A percentile compares a stretch with the other conserved stretches of the same genome.
Evolutionary conservation across 2,329 filamentous ascomycete species (phyloP).

Genomic region (Aspergillus novoparasiticus): DNA sequence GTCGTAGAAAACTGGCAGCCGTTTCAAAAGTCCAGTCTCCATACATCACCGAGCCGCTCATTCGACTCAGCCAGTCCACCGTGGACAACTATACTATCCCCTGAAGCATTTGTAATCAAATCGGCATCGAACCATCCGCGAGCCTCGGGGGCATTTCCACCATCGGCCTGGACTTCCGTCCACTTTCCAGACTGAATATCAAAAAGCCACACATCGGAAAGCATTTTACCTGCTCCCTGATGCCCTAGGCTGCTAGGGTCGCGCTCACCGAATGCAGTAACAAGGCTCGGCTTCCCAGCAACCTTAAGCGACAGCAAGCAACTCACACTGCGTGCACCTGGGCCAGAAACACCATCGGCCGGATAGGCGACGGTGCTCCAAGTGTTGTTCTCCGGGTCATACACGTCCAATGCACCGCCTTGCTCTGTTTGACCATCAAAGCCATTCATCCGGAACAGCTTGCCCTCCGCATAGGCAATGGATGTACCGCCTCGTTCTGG

Average conservation of each 20-base stretch:
- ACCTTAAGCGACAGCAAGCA: constrained; percentile 47
- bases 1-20: too few relatives aligned
- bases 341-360: constrained; percentile 50
- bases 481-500: constrained; percentile 68
- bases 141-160: constrained; percentile 37
- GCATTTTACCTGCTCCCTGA: constrained; percentile 59
- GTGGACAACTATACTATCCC: constrained; percentile 46
- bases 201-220: constrained; percentile 55
- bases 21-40: constrained; percentile 29
- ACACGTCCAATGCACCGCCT: constrained; percentile 72
- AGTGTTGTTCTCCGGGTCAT: constrained; percentile 36
- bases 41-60: constrained; percentile 53
- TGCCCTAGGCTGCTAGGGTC: constrained; percentile 58
- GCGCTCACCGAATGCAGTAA: constrained; percentile 58
- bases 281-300: constrained; percentile 37
- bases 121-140: constrained; percentile 60
- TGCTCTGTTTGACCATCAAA: constrained; percentile 72
- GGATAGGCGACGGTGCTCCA: constrained; percentile 42
- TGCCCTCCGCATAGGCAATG: constrained; percentile 64
- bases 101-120: constrained; percentile 31
- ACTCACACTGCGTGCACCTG: constrained; percentile 54
- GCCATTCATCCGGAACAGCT: constrained; percentile 78
- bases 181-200: constrained; percentile 39
- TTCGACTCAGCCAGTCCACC: constrained; percentile 58
- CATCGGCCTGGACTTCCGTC: constrained; percentile 31